A percentile compares a stretch with the other conserved stretches of the same genome.
Conservation (phyloP, 352 stramenopile species). For the Pythium monospermum region DNA sequence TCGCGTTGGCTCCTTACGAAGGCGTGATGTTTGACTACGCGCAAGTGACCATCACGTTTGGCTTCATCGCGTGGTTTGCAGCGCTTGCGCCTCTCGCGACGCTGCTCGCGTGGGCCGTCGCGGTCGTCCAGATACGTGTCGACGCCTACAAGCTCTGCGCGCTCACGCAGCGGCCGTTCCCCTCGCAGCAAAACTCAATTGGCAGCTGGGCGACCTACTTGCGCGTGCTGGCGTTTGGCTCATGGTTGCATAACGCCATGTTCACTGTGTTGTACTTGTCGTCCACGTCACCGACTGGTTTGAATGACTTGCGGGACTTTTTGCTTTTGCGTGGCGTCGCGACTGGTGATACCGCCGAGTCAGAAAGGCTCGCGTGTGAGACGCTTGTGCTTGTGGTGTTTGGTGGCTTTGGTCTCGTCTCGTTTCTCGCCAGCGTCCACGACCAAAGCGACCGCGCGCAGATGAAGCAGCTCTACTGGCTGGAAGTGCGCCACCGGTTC, state of each 20-base stretch:
- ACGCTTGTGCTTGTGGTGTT: slow-evolving; percentile 37
- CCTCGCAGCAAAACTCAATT: slow-evolving; percentile 35
- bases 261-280: slow-evolving; percentile 29
- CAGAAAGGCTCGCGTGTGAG: slow-evolving; percentile 16
- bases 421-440: slow-evolving; percentile 23
- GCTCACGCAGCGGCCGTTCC: slow-evolving; percentile 61
- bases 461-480: slow-evolving; percentile 23
- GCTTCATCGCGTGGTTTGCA: slow-evolving; percentile 63
- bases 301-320: slow-evolving; percentile 22
- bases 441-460: slow-evolving; percentile 34
- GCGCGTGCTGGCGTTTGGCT: slow-evolving; percentile 39
- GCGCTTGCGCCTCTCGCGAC: slow-evolving; percentile 34
- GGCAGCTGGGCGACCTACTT: slow-evolving; percentile 63
- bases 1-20: slow-evolving; percentile 46
- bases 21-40: slow-evolving; percentile 78
- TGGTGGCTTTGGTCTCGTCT: slow-evolving; percentile 29
- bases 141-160: slow-evolving; percentile 63
- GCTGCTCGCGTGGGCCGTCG: slow-evolving; percentile 43
- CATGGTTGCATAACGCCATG: slow-evolving; percentile 48
- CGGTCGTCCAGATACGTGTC: slow-evolving; percentile 52
- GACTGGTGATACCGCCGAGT: not conserved
- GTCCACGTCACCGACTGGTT: not conserved
- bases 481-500: slow-evolving; percentile 25
- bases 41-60: slow-evolving; percentile 56
- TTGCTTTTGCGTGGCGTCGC: slow-evolving; percentile 6